Base-by-base conservation (phyloP, 805 yeast genomes). In the Sungouiella blattae region DNA sequence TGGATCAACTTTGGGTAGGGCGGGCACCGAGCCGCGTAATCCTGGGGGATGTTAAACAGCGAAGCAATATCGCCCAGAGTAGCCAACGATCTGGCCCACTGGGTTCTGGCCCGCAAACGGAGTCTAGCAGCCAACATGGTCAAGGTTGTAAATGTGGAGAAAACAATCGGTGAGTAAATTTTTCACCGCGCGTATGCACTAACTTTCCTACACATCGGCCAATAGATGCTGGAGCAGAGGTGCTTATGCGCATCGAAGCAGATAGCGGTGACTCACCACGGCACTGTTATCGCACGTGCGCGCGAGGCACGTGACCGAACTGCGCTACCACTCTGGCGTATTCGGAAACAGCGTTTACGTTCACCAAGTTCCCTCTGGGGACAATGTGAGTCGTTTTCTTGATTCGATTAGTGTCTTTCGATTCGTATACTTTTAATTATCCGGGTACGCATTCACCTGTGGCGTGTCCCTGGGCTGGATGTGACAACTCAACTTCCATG, bases 1-100 rank as follows among this genome's bases (percentile, higher is more conserved):
- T 65, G 61, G 28, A 85, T 64, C 41, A 91, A 71, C 60, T 83
- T 81, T 33, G 80, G 78, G 57, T 89, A 89, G 33, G 98, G 97
- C 4, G 98, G 98, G 14, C 87, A 77, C 57, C 95, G 75, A 18
- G 86, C 65, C 53, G 67, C 67, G 57, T 63, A 80, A 30, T 80
- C 85, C 11, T 65, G 53, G 4, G 95, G 88, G 6, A 79, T 73
- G 15, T 52, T 44, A 40, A 55, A 53, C 6, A 48, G 40, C 31
- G 50, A 37, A 13, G 53, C 50, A 18, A 32, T 18, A 17, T 49
- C 50, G 7, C 59, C 53, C 40, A 37, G 49, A 15, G 68, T 58
- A 31, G 71, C 71, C 39, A 65, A 53, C 11, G 46, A 35, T 32
- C 64, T 50, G 14, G 32, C 30, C 4, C 26, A 15, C 12, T 20